A percentile compares a stretch with the other conserved stretches of the same genome.
Evolutionary conservation across 2,329 filamentous ascomycete genomes (phyloP).

Genomic region (Botrytis deweyae): DNA sequence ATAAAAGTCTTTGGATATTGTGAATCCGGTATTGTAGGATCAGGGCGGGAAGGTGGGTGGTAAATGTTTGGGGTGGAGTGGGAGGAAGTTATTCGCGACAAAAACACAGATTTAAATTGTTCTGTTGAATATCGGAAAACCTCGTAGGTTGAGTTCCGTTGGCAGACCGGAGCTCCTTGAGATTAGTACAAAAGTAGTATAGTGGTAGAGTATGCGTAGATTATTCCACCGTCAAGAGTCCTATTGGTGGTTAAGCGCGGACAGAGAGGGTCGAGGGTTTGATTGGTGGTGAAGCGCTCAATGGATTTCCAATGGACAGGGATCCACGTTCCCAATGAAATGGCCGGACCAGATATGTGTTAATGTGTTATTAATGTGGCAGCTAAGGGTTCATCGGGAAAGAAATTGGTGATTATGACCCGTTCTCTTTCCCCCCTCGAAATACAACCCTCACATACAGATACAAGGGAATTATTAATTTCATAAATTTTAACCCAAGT

Average conservation of each 20-base stretch:
- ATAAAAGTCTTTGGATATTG: constrained; percentile 31
- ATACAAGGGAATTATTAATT: constrained; percentile 9
- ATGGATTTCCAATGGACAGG: background rate
- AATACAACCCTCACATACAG: background rate
- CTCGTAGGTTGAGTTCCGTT: constrained; percentile 25
- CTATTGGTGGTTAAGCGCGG: background rate
- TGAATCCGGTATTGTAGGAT: constrained; percentile 27
- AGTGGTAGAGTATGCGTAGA: background rate
- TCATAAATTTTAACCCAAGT: background rate
- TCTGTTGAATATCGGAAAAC: constrained; percentile 30
- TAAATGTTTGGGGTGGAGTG: constrained; percentile 16
- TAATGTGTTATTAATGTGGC: constrained; percentile 9
- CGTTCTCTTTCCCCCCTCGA: background rate
- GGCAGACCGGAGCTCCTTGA: constrained; percentile 7
- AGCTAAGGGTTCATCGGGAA: constrained; percentile 11
- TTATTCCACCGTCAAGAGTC: background rate
- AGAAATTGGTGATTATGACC: constrained; percentile 1
- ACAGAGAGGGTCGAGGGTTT: fast-evolving
- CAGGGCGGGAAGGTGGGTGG: constrained; percentile 3
- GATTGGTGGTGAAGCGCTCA: background rate
- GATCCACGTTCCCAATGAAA: background rate
- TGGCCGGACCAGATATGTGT: constrained; percentile 14
- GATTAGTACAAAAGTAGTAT: constrained; percentile 6
- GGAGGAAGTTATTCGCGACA: constrained; percentile 24
- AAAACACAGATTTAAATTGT: constrained; percentile 24